Evolutionary conservation across 1,139 yeast genomes (phyloP).

Genomic region (Candida sp.): DNA sequence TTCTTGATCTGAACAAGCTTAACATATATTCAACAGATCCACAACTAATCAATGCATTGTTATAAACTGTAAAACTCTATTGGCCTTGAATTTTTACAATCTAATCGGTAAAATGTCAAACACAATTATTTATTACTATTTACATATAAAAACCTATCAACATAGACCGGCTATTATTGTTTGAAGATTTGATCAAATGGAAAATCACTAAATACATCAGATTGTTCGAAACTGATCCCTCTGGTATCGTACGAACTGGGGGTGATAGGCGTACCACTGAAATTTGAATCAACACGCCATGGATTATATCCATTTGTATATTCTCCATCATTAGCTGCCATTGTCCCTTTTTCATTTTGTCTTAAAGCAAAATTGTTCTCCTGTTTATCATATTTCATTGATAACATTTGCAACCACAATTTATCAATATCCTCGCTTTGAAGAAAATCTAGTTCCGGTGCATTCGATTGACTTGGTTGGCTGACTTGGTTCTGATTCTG

Average conservation of each 20-base stretch:
- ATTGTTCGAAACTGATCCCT: not conserved
- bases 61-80: no score
- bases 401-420: slow-evolving; percentile 36
- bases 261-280: not conserved
- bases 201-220: not conserved
- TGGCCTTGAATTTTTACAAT: no score
- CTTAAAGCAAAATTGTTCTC: not conserved
- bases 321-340: not conserved
- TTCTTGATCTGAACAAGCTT: no score
- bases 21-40: no score
- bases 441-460: slow-evolving; percentile 21
- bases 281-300: not conserved
- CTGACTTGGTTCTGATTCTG: not conserved
- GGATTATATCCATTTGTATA: not conserved
- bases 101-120: no score
- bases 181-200: slow-evolving; percentile 2
- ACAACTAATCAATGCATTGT: no score
- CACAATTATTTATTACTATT: not conserved
- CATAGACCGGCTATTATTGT: slow-evolving; percentile 1
- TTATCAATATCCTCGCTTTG: slow-evolving; percentile 35
- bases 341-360: not conserved
- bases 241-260: not conserved
- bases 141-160: not conserved
- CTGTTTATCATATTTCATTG: slow-evolving; percentile 23
- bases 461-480: slow-evolving; percentile 4